Conservation (phyloP, 495 filamentous ascomycete genomes). For the Hyaloscypha variabilis region DNA sequence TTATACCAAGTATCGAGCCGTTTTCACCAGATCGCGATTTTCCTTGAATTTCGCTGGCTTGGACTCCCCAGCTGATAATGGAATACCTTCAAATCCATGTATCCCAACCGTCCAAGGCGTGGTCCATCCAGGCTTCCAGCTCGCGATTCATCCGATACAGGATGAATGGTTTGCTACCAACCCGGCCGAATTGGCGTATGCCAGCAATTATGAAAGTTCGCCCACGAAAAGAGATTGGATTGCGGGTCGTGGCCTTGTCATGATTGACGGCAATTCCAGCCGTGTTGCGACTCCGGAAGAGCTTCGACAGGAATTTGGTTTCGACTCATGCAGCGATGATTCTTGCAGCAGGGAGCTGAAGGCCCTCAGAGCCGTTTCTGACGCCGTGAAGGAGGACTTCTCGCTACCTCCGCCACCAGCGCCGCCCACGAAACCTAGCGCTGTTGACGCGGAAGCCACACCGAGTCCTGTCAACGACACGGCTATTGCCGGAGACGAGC, state of each 20-base stretch:
- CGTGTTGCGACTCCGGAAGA: slow-evolving; percentile 10
- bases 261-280: slow-evolving; percentile 16
- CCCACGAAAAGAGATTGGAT: slow-evolving; percentile 2
- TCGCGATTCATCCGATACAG: too few species aligned
- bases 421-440: slow-evolving; percentile 3
- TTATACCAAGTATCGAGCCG: too few species aligned
- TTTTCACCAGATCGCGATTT: too few species aligned
- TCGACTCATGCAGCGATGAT: slow-evolving; percentile 3
- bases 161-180: too few species aligned
- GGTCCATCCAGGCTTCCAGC: too few species aligned
- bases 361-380: background rate
- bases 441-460: background rate
- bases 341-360: background rate
- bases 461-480: background rate
- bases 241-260: background rate
- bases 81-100: too few species aligned
- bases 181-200: too few species aligned
- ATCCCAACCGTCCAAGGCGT: too few species aligned
- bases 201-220: too few species aligned
- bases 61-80: too few species aligned
- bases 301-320: slow-evolving; percentile 10
- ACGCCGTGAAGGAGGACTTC: background rate
- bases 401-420: slow-evolving; percentile 1
- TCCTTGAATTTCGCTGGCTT: too few species aligned
- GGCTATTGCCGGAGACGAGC: background rate